Evolutionary conservation across 768 basidiomycete genomes (phyloP).

Genomic region (Amanita polypyramis): DNA sequence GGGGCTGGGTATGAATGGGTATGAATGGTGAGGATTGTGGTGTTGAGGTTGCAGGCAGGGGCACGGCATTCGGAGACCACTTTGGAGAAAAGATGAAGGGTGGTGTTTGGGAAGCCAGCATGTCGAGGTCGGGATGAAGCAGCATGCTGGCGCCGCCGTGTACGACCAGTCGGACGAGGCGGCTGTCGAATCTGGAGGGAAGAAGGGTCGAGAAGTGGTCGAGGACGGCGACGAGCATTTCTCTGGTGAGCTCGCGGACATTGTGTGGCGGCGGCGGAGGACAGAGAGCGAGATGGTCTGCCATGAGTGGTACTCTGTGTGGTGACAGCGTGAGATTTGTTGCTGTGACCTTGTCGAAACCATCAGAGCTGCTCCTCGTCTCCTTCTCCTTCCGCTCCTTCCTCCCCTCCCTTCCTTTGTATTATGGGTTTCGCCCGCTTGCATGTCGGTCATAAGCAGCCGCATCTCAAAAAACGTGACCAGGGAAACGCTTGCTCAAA

Average conservation of each 20-base stretch:
- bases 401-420: not conserved
- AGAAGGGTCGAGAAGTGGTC: constrained; percentile 40
- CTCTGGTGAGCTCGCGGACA: constrained; percentile 27
- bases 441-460: constrained; percentile 14
- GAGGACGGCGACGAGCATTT: constrained; percentile 36
- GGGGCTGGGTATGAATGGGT: too few species aligned
- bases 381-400: constrained; percentile 1
- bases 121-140: constrained; percentile 36
- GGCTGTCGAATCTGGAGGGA: constrained; percentile 30
- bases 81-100: constrained; percentile 9
- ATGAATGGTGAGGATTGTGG: constrained; percentile 10
- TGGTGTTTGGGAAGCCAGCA: constrained; percentile 20
- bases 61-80: constrained; percentile 2
- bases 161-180: constrained; percentile 46
- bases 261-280: constrained; percentile 18
- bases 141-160: constrained; percentile 74
- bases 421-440: constrained; percentile 17
- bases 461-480: constrained; percentile 15
- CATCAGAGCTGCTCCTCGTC: not conserved
- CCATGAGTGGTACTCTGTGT: too few species aligned
- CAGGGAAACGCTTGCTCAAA: constrained; percentile 32
- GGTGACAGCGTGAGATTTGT: too few species aligned
- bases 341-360: not conserved
- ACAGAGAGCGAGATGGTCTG: too few species aligned
- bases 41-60: constrained; percentile 9